Base-by-base conservation (phyloP, 164 flowering plant genomes). In the Houttuynia cordata region DNA sequence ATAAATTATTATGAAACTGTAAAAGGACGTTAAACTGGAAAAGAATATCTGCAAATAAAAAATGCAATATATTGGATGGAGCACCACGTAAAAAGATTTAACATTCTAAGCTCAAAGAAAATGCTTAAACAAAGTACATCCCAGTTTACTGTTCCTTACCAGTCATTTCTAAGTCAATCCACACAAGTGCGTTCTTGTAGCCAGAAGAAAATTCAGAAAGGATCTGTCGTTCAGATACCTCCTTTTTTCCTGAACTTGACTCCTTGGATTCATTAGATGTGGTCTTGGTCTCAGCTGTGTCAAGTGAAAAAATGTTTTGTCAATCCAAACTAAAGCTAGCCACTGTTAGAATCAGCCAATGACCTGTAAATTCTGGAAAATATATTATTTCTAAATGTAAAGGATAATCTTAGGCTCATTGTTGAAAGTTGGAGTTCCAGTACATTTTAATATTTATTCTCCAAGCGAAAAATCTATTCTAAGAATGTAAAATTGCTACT, bases 141-240 rank as follows among this genome's bases (percentile, higher is more conserved):
- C n/a, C 34, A 24, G 19, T 23, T 10, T 45, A 17, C 17, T 8
- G 34, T 25, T 49, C 63, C 17, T 24, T 67, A 87, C 98, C 98
- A 57, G 98, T 89, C 98, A 89, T 92, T 77, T 92, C 98, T 75
- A 92, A 75, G 76, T 92, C 98, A 75, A 92, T 89, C 98, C 98
- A 92, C 19, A 86, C 97, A 70, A 92, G 98, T 15, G 98, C 91
- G 61, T 78, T 24, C 74, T 47, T 84, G 75, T 63, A 85, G 47
- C 61, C 79, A 63, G 22, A 68, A 13, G 76, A 55, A 61, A 70
- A 30, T 19, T 41, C 51, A 65, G 20, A 62, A 17, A 37, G 19
- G 52, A 21, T 60, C 56, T 66, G 73, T 49, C 67, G 52, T 67
- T 55, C 58, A 51, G 64, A 62, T 51, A 60, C 71, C 23, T 65